These are phyloP conservation scores for Geopyxis carbonaria DNA, from an alignment of 495 filamentous ascomycete species.

Conservation along the genomic window DNA sequence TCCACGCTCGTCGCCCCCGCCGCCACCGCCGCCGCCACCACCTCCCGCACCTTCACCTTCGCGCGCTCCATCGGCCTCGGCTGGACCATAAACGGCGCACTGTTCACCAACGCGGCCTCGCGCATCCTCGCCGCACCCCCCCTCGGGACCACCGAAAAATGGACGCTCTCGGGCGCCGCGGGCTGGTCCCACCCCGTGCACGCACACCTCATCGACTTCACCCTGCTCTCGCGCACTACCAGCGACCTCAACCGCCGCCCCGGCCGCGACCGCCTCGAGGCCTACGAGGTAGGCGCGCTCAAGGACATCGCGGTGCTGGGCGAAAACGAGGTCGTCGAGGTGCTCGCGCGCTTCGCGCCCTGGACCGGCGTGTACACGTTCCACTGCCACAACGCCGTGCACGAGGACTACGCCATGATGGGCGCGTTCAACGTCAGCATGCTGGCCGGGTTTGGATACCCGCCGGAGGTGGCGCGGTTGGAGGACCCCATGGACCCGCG, in stretches of 20 bases:
- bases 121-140: conserved; percentile 34
- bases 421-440: conserved; percentile 40
- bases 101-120: conserved; percentile 33
- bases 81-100: conserved; percentile 37
- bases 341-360: conserved; percentile 31
- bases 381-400: conserved; percentile 8
- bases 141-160: conserved; percentile 36
- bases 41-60: conserved; percentile 27
- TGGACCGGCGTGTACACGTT: conserved; percentile 39
- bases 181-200: conserved; percentile 40
- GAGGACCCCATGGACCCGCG: conserved; percentile 24
- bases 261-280: conserved; percentile 26
- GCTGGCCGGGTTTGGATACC: conserved; percentile 33
- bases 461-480: conserved; percentile 25
- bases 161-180: conserved; percentile 32
- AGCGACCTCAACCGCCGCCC: conserved; percentile 9
- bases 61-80: conserved; percentile 2
- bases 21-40: conserved; percentile 24
- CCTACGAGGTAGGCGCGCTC: conserved; percentile 35
- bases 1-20: conserved; percentile 18
- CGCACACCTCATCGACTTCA: conserved; percentile 39
- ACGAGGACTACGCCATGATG: conserved; percentile 27
- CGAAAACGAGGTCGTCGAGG: conserved; percentile 16
- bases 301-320: conserved; percentile 40
- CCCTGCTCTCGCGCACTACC: conserved; percentile 26